Conservation (phyloP, 2,329 filamentous ascomycete species). For the Alternaria viburni region DNA sequence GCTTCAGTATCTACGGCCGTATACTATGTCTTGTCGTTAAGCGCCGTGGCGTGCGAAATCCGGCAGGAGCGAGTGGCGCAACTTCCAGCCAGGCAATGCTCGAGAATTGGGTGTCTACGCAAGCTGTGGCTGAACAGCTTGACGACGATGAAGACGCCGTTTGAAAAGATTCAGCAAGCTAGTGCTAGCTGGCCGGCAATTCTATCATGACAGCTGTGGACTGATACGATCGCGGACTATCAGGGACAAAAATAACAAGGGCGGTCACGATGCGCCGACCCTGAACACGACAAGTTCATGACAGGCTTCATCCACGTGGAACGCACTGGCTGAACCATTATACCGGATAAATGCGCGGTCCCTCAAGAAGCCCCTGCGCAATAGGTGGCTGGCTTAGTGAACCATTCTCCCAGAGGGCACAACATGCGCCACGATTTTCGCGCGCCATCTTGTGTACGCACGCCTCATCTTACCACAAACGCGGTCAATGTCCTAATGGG, state of each 20-base stretch:
- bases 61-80: conserved; percentile 23
- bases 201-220: conserved; percentile 15
- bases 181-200: background rate
- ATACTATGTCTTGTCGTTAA: conserved; percentile 90
- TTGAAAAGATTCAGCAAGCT: conserved; percentile 19
- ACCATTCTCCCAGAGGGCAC: conserved; percentile 13
- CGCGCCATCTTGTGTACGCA: background rate
- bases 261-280: conserved; percentile 1
- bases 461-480: background rate
- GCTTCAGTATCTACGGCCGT: conserved; percentile 93
- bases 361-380: conserved; percentile 16
- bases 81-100: conserved; percentile 49
- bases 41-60: conserved; percentile 59
- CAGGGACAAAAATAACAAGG: conserved; percentile 23
- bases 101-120: conserved; percentile 53
- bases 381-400: conserved; percentile 10
- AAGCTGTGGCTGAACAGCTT: conserved; percentile 45
- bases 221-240: conserved; percentile 22
- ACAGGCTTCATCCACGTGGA: conserved; percentile 30
- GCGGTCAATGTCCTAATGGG: background rate
- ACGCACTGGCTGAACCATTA: conserved; percentile 26
- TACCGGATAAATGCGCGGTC: conserved; percentile 25
- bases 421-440: conserved; percentile 7
- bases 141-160: conserved; percentile 45
- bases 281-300: conserved; percentile 10